Evolutionary conservation across 768 basidiomycete genomes (phyloP), one percentile per base, ranked within the genome.

Genomic region (Mrakia gelida): DNA sequence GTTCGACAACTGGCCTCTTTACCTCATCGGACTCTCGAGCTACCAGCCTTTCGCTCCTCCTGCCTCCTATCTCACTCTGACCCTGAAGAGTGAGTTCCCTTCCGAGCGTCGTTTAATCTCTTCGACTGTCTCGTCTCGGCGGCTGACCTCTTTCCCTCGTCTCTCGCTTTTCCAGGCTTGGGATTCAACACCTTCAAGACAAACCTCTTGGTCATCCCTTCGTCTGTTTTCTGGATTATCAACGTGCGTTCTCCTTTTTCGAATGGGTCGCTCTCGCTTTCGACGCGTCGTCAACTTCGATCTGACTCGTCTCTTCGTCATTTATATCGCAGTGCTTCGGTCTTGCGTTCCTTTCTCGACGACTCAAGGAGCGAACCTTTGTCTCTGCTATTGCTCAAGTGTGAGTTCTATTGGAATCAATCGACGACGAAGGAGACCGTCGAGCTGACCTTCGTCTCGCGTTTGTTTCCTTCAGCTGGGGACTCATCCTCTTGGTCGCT

Each of bases 121-220:
- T 16, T 52, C 49, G 49, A 18, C 18, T 10, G 21, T 21, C 16
- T 18, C 49, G 49, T 13, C 15, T 52, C 49, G 7, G 4, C 49
- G 49, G 15, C 49, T 52, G 49, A 52, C 49, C 15, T 52, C 18
- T 52, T 52, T 21, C 49, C 4, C 45, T 52, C 15, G 9, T 18
- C 4, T 52, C 49, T 15, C 15, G 45, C 41, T 43, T 10, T 16
- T 52, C 3, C 49, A 52, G 49, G 18, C 49, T 21, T 75, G 3
- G 90, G 90, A 23, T 92, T 90, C 84, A 86, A 84, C 72, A 91
- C 90, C 0, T 89, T 88, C 1, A 83, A 89, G 80, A 87, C 90
- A 16, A 91, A 90, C 80, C 86, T 91, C 32, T 86, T 91, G 34
- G 86, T 86, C 68, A 88, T 91, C 52, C 91, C 91, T 0, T 88